Evolutionary conservation across 2,329 filamentous ascomycete species (phyloP), one percentile per base, ranked within the genome.

Genomic region (Thielaviopsis euricoi): DNA sequence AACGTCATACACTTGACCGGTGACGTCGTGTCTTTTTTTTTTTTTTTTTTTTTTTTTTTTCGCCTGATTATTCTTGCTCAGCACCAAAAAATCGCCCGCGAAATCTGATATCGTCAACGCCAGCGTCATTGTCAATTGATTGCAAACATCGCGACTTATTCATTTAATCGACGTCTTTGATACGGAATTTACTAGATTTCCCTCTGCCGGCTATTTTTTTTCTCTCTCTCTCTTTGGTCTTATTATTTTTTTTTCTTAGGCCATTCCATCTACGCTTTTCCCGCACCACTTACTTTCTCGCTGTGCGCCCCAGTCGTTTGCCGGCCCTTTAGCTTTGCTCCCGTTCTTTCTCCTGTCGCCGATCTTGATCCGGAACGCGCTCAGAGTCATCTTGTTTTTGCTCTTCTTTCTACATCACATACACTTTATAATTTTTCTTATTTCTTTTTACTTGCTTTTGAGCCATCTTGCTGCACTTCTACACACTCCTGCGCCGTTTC

Each of bases 1-100:
- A 60, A 60, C 58, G 58, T 60, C 58, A 60, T 60, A 60, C 58
- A 57, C 53, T 51, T 49, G 58, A 60, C 58, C 58, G 55, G 58
- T 60, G 58, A 60, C 58, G 58, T 60, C 58, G 58, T 60, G 51
- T 57, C 57, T 60, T 33, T 57, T 57, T 52, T 37, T 19, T 57
- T 43, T 55, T 21, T 55, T n/a, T 51, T 51, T 57, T 54, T 54
- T 49, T 57, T 51, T 40, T 46, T 51, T 54, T 26, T 55, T 40
- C 46, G 53, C 43, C 43, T 53, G 40, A 37, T 51, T 53, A 26
- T 53, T 51, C 53, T 57, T 48, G 43, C n/a, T 48, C n/a, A 48
- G 43, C 43, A 48, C 43, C 43, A 48, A 48, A n/a, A 48, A 19
- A 48, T 48, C 43, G 17, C 43, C 43, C 17, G 21, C 43, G 43